Percentiles rank a stretch among this genome's conserved stretches.
phyloP scores from a whole-genome alignment of 768 basidiomycete species.

The Mycena chlorophos region DNA sequence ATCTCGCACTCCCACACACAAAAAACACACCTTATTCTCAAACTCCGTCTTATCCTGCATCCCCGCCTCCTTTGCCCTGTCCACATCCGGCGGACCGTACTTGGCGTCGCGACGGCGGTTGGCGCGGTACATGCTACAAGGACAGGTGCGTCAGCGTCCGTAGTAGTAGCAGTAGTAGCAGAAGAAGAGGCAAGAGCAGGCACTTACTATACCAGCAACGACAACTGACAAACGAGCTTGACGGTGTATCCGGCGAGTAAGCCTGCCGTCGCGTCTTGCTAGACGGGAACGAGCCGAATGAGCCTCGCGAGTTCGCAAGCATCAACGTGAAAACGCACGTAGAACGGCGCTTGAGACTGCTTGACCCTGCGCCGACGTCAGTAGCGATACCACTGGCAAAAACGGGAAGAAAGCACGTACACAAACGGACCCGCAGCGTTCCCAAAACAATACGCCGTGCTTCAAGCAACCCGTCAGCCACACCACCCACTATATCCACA shows the following conservation, averaged over 20 bases:
- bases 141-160: neutral
- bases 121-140: slow-evolving; percentile 17
- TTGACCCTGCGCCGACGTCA: slow-evolving; percentile 10
- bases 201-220: slow-evolving; percentile 14
- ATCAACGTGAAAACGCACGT: slow-evolving; percentile 1
- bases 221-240: slow-evolving; percentile 22
- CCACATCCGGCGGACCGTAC: slow-evolving; percentile 19
- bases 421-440: slow-evolving; percentile 24
- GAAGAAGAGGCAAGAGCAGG: neutral
- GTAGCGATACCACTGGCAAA: neutral
- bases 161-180: neutral
- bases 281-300: neutral
- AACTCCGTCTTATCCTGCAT: slow-evolving; percentile 27
- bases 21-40: slow-evolving; percentile 20
- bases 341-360: slow-evolving; percentile 21
- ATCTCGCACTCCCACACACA: neutral
- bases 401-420: slow-evolving; percentile 1
- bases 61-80: slow-evolving; percentile 21
- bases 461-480: neutral
- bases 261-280: slow-evolving; percentile 21
- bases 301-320: neutral
- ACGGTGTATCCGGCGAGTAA: slow-evolving; percentile 21
- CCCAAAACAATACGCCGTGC: slow-evolving; percentile 23
- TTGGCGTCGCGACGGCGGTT: slow-evolving; percentile 17
- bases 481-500: neutral